These are phyloP conservation scores for Saccharomyces hybrid DNA, from an alignment of 1,139 yeast genomes.

Conservation along the genomic window DNA sequence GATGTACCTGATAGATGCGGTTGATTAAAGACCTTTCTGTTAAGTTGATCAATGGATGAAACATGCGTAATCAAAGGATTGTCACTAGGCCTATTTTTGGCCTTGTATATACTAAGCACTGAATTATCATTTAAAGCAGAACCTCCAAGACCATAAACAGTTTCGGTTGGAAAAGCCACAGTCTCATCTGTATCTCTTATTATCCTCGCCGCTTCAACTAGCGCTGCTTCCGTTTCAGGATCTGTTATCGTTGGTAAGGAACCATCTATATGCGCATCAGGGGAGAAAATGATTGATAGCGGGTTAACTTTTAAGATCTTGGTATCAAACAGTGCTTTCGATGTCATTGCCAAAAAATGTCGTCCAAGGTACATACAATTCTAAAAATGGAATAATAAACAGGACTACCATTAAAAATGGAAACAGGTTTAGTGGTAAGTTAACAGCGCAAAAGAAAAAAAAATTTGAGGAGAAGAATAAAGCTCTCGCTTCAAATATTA, in stretches of 20 bases:
- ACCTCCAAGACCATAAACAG: slow-evolving; percentile 94
- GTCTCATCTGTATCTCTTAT: slow-evolving; percentile 47
- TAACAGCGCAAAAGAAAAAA: not conserved
- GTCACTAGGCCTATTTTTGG: slow-evolving; percentile 91
- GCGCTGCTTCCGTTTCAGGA: slow-evolving; percentile 41
- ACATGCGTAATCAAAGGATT: slow-evolving; percentile 90
- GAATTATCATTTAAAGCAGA: slow-evolving; percentile 70
- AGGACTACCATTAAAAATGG: not conserved
- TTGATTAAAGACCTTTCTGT: slow-evolving; percentile 41
- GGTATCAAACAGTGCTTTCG: slow-evolving; percentile 30
- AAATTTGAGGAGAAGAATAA: not conserved
- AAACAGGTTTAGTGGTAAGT: not conserved
- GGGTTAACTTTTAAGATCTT: slow-evolving; percentile 42
- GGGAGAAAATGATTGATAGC: slow-evolving; percentile 35
- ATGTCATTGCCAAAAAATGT: not conserved
- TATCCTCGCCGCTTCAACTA: slow-evolving; percentile 52
- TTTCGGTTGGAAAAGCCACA: slow-evolving; percentile 94
- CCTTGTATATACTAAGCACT: slow-evolving; percentile 68
- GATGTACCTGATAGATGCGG: slow-evolving; percentile 9
- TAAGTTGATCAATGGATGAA: slow-evolving; percentile 66
- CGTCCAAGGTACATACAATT: not conserved
- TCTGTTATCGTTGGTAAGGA: slow-evolving; percentile 44
- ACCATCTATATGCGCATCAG: slow-evolving; percentile 30
- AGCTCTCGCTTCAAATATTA: not conserved
- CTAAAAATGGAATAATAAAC: not conserved